Conservation (phyloP, 2,329 filamentous ascomycete genomes). For the Pseudopithomyces chartarum region DNA sequence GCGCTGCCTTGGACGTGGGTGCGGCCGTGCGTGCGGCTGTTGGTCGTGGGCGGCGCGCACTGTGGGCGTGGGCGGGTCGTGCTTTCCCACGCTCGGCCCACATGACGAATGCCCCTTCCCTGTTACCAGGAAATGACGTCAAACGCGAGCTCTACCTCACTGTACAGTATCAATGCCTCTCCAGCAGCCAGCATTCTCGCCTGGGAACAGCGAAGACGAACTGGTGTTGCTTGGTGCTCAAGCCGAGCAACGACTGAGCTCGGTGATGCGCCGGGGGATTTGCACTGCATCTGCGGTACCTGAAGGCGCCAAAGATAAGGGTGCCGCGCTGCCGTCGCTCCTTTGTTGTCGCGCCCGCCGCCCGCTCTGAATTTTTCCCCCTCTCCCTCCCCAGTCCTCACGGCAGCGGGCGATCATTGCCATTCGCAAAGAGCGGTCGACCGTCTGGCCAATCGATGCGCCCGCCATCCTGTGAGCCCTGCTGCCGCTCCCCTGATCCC, state of each 20-base stretch:
- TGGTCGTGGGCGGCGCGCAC: neutral
- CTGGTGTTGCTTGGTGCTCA: no score
- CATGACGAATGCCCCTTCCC: neutral
- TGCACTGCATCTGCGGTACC: conserved; percentile 12
- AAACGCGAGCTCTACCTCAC: neutral
- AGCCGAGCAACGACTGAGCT: neutral
- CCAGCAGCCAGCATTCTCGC: no score
- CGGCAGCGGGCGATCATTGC: conserved; percentile 28
- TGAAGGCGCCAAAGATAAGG: conserved; percentile 16
- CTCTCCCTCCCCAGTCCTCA: conserved; percentile 20
- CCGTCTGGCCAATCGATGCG: conserved; percentile 21
- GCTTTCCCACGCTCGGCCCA: neutral
- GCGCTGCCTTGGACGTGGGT: no score
- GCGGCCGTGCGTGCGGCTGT: neutral
- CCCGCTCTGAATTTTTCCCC: conserved; percentile 23
- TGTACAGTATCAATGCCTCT: no score
- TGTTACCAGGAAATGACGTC: conserved; percentile 1
- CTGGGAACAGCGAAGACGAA: no score
- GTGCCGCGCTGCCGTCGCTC: conserved; percentile 11
- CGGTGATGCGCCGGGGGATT: conserved; percentile 7
- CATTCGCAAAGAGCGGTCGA: conserved; percentile 32
- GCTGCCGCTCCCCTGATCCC: conserved; percentile 22
- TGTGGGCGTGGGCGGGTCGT: no score
- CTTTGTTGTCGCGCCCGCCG: conserved; percentile 14
- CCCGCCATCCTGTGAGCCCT: conserved; percentile 2